Conservation (phyloP, 495 filamentous ascomycete species). For the Halenospora varia region DNA sequence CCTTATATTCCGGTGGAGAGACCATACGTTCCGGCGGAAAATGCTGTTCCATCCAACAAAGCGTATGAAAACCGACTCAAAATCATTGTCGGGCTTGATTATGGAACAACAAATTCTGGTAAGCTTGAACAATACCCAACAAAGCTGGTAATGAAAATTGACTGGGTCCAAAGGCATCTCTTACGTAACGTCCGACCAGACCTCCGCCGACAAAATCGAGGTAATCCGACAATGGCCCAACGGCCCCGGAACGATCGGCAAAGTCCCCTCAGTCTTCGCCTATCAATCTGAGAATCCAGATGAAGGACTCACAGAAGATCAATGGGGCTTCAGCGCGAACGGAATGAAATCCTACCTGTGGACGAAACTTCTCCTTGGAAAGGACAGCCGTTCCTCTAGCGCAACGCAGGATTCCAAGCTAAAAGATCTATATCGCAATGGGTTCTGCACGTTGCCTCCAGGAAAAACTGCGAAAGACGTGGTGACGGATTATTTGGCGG, state of each 20-base stretch:
- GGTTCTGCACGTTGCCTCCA: not conserved
- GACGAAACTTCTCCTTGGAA: constrained; percentile 1
- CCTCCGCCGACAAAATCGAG: not conserved
- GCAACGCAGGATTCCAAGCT: not conserved
- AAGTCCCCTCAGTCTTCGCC: not conserved
- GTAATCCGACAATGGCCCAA: not conserved
- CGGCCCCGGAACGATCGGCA: not conserved
- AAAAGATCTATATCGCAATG: not conserved
- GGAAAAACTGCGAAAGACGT: not conserved
- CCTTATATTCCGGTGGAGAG: not conserved
- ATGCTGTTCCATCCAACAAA: not conserved
- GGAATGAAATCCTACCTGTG: constrained; percentile 3
- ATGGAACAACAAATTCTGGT: not conserved
- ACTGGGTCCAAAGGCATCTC: not conserved
- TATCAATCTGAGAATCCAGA: not conserved
- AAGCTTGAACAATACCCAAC: not conserved
- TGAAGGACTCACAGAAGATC: not conserved
- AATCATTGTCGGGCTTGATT: not conserved
- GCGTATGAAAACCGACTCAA: not conserved
- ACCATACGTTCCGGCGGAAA: too few relatives aligned
- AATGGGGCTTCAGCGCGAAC: not conserved
- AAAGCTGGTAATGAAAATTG: not conserved
- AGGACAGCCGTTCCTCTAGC: not conserved
- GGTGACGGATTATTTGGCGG: not conserved
- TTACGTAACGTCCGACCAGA: not conserved